Base-by-base conservation (phyloP, 352 stramenopile species). In the Globisporangium nagaii region DNA sequence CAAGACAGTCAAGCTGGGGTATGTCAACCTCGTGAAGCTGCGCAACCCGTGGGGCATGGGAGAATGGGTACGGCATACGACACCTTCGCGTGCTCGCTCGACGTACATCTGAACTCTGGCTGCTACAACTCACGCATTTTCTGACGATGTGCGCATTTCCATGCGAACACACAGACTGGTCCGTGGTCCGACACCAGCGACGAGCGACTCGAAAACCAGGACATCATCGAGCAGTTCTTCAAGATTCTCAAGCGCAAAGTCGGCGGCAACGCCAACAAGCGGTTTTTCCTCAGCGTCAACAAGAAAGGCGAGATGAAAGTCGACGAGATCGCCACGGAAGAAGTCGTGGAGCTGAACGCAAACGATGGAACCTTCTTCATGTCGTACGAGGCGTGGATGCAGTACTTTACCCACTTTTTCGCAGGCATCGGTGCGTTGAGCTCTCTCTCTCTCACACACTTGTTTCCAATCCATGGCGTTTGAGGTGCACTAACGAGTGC, bases 301-400 rank as follows among this genome's bases (percentile, higher is more conserved):
- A 58, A 53, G 1, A 66, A 73, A 34, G 80, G 78, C 8, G 75
- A 79, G n/a, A 42, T 86, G 4, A 67, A 69, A 10, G 39, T 80
- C 6, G 75, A 84, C 13, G 79, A 88, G 28, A 86, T 89, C 40
- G 62, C 68, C 1, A 73, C 90, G 53, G 84, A 90, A 53, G 82
- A 96, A 35, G 65, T 88, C 3, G 62, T 86, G 7, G 80, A 93
- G 15, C 68, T 89, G 20, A 96, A 96, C 40, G 60, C 71, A 3
- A 90, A 85, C 36, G 90, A 97, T 49, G 90, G 90, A 3, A 96
- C 87, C 2, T 97, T 97, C 53, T 97, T 96, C 70, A 97, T 97
- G 85, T 72, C 74, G 13, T 97, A 71, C 54, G 76, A 90, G 24
- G 88, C 86, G 2, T 97, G 86, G 86, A 85, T 82, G 63, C 62